Percentiles rank a stretch among this genome's conserved stretches.
Evolutionary conservation across 176 grass and related monocot species (phyloP).

Genomic region (Rhynchospora breviuscula): DNA sequence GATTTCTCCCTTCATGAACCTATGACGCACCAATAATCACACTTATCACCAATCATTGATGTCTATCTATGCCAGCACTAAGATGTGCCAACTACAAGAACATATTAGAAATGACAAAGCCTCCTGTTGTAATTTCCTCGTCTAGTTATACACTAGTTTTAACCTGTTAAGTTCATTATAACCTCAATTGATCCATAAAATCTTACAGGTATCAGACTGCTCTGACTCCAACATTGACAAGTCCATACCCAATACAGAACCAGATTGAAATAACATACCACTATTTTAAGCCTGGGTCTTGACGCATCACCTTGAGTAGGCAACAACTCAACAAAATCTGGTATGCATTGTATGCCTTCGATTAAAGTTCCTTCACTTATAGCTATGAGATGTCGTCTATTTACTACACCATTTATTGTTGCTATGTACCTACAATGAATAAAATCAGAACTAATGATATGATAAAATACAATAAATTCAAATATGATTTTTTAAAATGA

Average conservation of each 20-base stretch:
- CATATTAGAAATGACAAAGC: background rate
- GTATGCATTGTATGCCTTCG: constrained; percentile 69
- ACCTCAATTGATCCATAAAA: background rate
- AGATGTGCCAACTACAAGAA: background rate
- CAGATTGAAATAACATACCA: constrained; percentile 40
- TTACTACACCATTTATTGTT: constrained; percentile 58
- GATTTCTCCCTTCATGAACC: constrained; percentile 98
- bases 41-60: constrained; percentile 6
- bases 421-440: constrained; percentile 72
- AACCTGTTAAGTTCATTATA: background rate
- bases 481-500: constrained; percentile 8
- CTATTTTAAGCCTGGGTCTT: constrained; percentile 63
- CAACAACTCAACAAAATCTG: constrained; percentile 78
- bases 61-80: background rate
- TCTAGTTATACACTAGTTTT: background rate
- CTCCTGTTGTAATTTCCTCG: background rate
- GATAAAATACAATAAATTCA: constrained; percentile 5
- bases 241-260: background rate
- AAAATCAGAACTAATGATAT: constrained; percentile 24
- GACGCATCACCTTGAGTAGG: constrained; percentile 49
- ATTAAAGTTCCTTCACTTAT: constrained; percentile 77
- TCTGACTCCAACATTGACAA: background rate
- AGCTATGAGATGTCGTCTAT: constrained; percentile 69
- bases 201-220: background rate
- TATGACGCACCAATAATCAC: constrained; percentile 36